These are phyloP conservation scores for Ustilago trichophora DNA, from an alignment of 1,284 basidiomycete species.

Conservation along the genomic window DNA sequence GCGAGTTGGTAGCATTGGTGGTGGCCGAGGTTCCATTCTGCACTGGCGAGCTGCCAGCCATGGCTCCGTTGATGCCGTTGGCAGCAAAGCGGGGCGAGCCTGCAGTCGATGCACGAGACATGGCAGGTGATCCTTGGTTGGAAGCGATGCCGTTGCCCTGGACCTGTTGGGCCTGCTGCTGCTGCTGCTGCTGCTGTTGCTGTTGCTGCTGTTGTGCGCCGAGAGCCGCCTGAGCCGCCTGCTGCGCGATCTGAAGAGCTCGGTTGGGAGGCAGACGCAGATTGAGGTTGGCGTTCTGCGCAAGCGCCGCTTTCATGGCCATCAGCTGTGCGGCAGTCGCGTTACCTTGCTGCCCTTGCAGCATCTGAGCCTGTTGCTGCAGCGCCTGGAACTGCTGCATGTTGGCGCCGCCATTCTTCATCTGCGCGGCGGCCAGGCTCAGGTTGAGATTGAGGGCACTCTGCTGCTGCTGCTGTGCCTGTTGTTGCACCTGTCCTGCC, in stretches of 20 bases:
- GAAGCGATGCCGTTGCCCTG: conserved; percentile 24
- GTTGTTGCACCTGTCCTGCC: conserved; percentile 10
- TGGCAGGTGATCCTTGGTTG: conserved; percentile 45
- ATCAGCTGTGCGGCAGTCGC: conserved; percentile 46
- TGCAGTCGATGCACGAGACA: conserved; percentile 46
- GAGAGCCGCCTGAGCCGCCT: conserved; percentile 46
- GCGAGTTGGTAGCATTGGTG: conserved; percentile 44
- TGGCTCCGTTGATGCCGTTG: conserved; percentile 31
- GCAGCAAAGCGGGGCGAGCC: conserved; percentile 42
- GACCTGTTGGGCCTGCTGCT: conserved; percentile 19
- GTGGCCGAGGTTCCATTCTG: conserved; percentile 29
- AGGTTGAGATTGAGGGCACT: conserved; percentile 34
- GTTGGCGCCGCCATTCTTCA: conserved; percentile 33
- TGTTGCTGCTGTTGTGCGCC: conserved; percentile 32
- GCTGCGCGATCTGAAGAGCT: conserved; percentile 51
- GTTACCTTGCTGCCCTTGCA: conserved; percentile 33
- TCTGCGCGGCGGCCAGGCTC: conserved; percentile 37
- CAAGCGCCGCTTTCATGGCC: conserved; percentile 55
- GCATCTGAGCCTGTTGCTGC: conserved; percentile 44
- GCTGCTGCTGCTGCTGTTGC: conserved; percentile 22
- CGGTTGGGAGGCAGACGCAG: conserved; percentile 52
- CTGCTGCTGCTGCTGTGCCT: conserved; percentile 18
- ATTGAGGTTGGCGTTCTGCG: conserved; percentile 49
- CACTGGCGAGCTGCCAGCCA: conserved; percentile 37
- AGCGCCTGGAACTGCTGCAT: conserved; percentile 38